These are phyloP conservation scores for Dichomitus squalens DNA, from an alignment of 1,284 basidiomycete species.

Conservation along the genomic window DNA sequence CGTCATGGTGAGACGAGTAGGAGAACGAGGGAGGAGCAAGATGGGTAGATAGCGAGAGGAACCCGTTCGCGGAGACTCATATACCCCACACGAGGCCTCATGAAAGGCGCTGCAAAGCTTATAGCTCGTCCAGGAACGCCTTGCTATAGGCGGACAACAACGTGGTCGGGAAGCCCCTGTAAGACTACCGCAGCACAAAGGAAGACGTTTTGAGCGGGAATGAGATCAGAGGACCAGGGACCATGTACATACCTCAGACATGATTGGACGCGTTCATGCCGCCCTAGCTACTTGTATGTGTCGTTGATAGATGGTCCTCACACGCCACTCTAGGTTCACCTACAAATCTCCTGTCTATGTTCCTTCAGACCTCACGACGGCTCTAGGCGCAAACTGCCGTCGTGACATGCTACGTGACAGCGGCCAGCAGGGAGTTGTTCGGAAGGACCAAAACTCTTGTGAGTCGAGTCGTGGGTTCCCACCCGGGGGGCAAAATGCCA, in stretches of 20 bases:
- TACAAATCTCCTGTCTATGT: too few relatives aligned
- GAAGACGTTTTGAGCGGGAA: background rate
- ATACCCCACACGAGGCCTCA: background rate
- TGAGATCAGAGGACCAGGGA: background rate
- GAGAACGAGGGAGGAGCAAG: background rate
- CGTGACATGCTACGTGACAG: too few relatives aligned
- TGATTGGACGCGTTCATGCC: background rate
- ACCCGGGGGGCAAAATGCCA: background rate
- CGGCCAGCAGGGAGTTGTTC: too few relatives aligned
- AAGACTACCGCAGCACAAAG: conserved; percentile 7
- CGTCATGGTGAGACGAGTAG: conserved; percentile 6
- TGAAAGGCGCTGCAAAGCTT: background rate
- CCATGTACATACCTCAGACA: background rate
- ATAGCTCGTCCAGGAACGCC: background rate
- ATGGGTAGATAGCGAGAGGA: background rate
- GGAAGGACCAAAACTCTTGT: background rate
- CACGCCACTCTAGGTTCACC: too few relatives aligned
- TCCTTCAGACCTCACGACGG: too few relatives aligned
- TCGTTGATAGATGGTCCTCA: too few relatives aligned
- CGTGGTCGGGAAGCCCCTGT: background rate
- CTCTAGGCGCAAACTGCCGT: too few relatives aligned
- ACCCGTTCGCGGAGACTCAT: background rate
- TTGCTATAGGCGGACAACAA: background rate
- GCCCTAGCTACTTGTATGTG: background rate
- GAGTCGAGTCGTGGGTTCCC: background rate